Conservation (phyloP, 495 filamentous ascomycete species). For the Halenospora varia region DNA sequence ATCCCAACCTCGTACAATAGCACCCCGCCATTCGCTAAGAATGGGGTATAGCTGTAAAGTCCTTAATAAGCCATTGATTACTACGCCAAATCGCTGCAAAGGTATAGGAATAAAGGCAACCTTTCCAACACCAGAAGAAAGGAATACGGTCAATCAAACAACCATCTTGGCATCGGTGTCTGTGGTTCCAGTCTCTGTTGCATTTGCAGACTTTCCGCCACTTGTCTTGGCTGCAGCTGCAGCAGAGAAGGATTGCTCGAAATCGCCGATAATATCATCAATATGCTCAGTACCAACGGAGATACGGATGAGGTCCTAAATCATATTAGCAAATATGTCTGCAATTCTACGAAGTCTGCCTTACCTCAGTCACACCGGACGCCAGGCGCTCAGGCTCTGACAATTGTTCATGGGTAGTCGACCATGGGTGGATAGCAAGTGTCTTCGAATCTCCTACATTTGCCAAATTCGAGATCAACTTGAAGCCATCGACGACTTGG, state of each 20-base stretch:
- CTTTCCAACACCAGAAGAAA: not conserved
- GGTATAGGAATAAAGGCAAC: not conserved
- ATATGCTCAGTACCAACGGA: constrained; percentile 97
- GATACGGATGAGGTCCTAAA: constrained; percentile 81
- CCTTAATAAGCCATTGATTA: not conserved
- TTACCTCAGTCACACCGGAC: constrained; percentile 77
- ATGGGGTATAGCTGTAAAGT: too few relatives aligned
- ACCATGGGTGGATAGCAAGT: constrained; percentile 90
- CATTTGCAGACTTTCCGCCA: constrained; percentile 20
- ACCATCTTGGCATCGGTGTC: constrained; percentile 21
- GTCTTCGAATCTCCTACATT: constrained; percentile 79
- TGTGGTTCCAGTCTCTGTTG: constrained; percentile 8
- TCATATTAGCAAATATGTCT: constrained; percentile 10
- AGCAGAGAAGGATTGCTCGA: constrained; percentile 82
- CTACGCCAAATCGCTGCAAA: constrained; percentile 4
- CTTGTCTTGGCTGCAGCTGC: constrained; percentile 28
- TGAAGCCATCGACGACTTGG: constrained; percentile 86
- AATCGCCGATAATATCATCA: constrained; percentile 96
- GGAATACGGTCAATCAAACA: constrained; percentile 14
- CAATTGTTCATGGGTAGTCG: constrained; percentile 86
- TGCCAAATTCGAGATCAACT: constrained; percentile 84
- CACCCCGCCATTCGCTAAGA: not conserved
- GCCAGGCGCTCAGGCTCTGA: constrained; percentile 73
- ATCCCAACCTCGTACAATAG: not conserved
- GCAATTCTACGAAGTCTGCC: constrained; percentile 1